phyloP scores from a whole-genome alignment of 1,139 yeast genomes.

The Geotrichum fermentans region DNA sequence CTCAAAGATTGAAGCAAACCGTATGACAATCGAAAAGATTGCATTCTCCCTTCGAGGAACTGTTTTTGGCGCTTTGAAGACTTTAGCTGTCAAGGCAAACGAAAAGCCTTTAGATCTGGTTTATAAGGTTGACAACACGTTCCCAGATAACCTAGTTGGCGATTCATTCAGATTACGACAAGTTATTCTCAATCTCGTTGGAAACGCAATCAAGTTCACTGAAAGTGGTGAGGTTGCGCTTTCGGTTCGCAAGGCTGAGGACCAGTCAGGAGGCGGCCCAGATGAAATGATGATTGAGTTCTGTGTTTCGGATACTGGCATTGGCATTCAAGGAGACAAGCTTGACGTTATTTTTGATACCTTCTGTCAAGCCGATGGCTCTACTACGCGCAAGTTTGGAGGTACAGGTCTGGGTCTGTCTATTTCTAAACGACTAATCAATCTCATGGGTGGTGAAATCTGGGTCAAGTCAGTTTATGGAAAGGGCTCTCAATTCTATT shows the following conservation, averaged over 20 bases:
- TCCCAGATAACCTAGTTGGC: slow-evolving; percentile 81
- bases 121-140: slow-evolving; percentile 76
- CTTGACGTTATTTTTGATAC: slow-evolving; percentile 80
- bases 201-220: slow-evolving; percentile 84
- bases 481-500: slow-evolving; percentile 75
- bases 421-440: slow-evolving; percentile 79
- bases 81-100: slow-evolving; percentile 81
- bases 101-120: slow-evolving; percentile 76
- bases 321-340: slow-evolving; percentile 80
- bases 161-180: slow-evolving; percentile 83
- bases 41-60: slow-evolving; percentile 82
- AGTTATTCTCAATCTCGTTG: slow-evolving; percentile 76
- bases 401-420: slow-evolving; percentile 87
- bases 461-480: slow-evolving; percentile 84
- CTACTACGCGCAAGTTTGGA: slow-evolving; percentile 85
- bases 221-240: slow-evolving; percentile 66
- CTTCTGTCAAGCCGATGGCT: slow-evolving; percentile 89
- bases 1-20: slow-evolving; percentile 84
- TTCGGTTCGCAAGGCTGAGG: slow-evolving; percentile 41
- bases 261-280: slow-evolving; percentile 39
- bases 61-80: slow-evolving; percentile 81
- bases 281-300: slow-evolving; percentile 69
- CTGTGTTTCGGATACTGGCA: slow-evolving; percentile 85
- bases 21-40: slow-evolving; percentile 87
- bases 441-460: slow-evolving; percentile 83